Percentiles rank a stretch among this genome's conserved stretches.
These are phyloP conservation scores for Fragaria iinumae DNA, from an alignment of 306 rosid genomes.

Conservation along the genomic window DNA sequence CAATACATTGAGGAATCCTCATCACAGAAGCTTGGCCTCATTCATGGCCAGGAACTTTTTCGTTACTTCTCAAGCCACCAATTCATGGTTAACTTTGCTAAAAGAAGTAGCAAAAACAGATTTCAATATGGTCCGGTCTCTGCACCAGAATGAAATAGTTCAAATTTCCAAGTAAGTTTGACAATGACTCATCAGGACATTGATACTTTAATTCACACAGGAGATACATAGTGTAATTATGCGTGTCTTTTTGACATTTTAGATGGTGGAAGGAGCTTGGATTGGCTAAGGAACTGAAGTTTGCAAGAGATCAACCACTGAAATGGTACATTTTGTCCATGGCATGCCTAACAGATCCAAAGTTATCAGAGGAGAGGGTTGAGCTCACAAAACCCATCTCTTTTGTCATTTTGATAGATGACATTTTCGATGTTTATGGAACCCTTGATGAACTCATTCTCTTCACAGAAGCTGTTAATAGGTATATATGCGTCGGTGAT, in stretches of 20 bases:
- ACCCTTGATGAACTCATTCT: slow-evolving; percentile 49
- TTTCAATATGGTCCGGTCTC: slow-evolving; percentile 27
- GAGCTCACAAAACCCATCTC: slow-evolving; percentile 68
- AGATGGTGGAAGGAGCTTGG: slow-evolving; percentile 72
- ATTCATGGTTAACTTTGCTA: slow-evolving; percentile 39
- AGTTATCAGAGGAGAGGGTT: slow-evolving; percentile 49
- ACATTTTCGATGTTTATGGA: slow-evolving; percentile 67
- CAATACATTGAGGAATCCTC: slow-evolving; percentile 47
- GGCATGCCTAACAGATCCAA: slow-evolving; percentile 51
- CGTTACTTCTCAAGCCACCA: slow-evolving; percentile 6
- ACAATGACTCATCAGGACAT: not conserved
- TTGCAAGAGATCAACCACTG: slow-evolving; percentile 61
- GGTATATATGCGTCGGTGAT: slow-evolving; percentile 23
- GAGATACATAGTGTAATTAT: not conserved
- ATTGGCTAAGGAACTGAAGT: slow-evolving; percentile 41
- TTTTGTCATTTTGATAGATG: slow-evolving; percentile 61
- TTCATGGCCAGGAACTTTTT: slow-evolving; percentile 41
- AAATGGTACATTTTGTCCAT: slow-evolving; percentile 71
- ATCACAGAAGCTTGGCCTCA: slow-evolving; percentile 50
- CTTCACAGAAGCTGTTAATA: slow-evolving; percentile 50
- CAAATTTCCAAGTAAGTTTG: slow-evolving; percentile 40
- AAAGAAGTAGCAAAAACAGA: slow-evolving; percentile 47
- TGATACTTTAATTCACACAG: not conserved
- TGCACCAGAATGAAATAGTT: slow-evolving; percentile 40
- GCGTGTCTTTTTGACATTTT: not conserved